Evolutionary conservation across 129 eudicot genomes (phyloP).

Genomic region (Pseudognaphalium luteoalbum): DNA sequence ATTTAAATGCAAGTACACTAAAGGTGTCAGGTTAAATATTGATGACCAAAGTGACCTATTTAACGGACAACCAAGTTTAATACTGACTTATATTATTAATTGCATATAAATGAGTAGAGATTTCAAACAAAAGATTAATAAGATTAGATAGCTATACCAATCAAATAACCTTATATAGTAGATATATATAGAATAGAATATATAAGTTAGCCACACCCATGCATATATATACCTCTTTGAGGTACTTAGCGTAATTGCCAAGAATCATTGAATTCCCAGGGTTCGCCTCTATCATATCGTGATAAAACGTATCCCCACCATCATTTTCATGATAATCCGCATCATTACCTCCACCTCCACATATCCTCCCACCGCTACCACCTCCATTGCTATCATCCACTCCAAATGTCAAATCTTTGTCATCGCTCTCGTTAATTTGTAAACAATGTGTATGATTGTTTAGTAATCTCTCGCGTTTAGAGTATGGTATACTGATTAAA

Average conservation of each 20-base stretch:
- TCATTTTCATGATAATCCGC: constrained; percentile 8
- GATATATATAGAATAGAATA: background rate
- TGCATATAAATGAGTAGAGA: background rate
- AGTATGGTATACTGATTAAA: background rate
- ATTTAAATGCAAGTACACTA: background rate
- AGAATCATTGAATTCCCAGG: constrained; percentile 1
- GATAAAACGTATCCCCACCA: background rate
- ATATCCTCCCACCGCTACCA: background rate
- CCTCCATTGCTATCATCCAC: background rate
- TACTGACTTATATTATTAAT: background rate
- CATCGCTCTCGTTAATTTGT: background rate
- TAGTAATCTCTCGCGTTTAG: background rate
- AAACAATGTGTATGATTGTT: background rate
- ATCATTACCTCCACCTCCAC: background rate
- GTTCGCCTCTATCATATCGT: constrained; percentile 5
- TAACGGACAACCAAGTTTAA: background rate
- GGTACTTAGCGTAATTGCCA: constrained; percentile 1
- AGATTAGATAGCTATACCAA: no score
- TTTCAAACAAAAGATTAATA: no score
- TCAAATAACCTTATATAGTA: background rate
- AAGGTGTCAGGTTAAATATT: background rate
- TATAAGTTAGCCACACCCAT: no score
- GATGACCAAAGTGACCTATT: background rate
- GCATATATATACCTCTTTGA: background rate
- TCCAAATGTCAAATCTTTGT: background rate